phyloP scores from a whole-genome alignment of 2,329 filamentous ascomycete genomes.

The Escovopsis sp. region DNA sequence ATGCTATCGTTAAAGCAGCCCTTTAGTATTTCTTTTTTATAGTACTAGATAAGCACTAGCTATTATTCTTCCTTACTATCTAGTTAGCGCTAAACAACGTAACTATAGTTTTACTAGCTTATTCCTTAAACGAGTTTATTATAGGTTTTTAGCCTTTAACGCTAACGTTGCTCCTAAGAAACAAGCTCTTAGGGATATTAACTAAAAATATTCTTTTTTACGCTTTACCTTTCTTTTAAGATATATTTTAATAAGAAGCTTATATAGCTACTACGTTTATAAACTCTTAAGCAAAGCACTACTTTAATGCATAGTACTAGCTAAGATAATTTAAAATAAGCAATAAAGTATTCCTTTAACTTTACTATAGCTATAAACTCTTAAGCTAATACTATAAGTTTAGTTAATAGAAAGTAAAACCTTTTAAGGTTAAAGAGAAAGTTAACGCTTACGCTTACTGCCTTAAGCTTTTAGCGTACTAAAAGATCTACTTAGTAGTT shows the following conservation, averaged over 20 bases:
- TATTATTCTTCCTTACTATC: background rate
- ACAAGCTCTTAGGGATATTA: background rate
- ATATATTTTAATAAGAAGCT: background rate
- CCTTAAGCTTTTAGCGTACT: background rate
- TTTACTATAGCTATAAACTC: too few relatives aligned
- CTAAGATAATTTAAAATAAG: background rate
- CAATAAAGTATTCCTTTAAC: too few relatives aligned
- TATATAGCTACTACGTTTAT: background rate
- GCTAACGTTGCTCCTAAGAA: too few relatives aligned
- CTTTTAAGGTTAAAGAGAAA: background rate
- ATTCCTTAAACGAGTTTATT: background rate
- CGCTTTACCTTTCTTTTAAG: background rate
- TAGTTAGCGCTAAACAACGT: background rate
- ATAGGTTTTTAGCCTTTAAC: background rate
- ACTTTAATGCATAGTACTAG: background rate
- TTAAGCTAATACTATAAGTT: too few relatives aligned
- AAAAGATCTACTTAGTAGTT: background rate
- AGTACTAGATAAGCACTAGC: background rate
- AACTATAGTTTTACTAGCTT: background rate
- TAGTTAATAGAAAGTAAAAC: background rate
- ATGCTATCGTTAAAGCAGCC: background rate
- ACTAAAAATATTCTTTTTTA: background rate
- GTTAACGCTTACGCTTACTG: background rate
- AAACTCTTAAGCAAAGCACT: background rate
- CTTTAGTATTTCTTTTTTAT: background rate